phyloP scores from a whole-genome alignment of 345 rosid species.

The Salix suchowensis region DNA sequence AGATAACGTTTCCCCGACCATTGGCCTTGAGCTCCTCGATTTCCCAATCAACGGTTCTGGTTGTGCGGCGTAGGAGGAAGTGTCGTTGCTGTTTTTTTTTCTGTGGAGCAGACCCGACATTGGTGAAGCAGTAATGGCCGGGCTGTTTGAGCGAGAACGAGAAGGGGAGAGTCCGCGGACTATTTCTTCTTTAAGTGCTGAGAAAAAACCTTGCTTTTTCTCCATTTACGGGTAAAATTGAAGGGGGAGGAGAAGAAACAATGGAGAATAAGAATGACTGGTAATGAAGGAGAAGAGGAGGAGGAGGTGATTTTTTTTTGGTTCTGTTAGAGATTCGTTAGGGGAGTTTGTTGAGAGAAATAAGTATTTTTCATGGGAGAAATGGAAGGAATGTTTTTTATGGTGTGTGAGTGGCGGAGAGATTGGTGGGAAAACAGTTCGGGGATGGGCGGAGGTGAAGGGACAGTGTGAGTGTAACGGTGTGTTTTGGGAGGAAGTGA shows the following conservation, averaged over 20 bases:
- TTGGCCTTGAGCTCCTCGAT: constrained; percentile 74
- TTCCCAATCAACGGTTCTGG: constrained; percentile 55
- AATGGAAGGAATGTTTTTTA: background rate
- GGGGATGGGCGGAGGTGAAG: background rate
- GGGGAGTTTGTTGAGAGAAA: background rate
- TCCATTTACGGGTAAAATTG: constrained; percentile 43
- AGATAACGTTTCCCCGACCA: constrained; percentile 45
- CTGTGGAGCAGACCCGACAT: constrained; percentile 45
- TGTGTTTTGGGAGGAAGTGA: background rate
- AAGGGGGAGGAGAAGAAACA: background rate
- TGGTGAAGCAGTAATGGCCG: constrained; percentile 51
- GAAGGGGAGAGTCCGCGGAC: constrained; percentile 84
- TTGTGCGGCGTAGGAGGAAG: constrained; percentile 28
- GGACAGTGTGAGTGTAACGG: background rate
- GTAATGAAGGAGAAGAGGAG: background rate
- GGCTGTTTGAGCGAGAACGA: constrained; percentile 73
- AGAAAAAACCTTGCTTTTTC: constrained; percentile 82
- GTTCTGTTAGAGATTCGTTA: background rate
- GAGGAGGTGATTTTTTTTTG: background rate
- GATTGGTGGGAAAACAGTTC: background rate
- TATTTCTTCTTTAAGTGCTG: constrained; percentile 76
- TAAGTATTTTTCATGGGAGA: background rate
- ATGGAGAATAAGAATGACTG: background rate
- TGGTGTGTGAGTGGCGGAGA: background rate
- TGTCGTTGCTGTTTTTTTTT: constrained; percentile 32